phyloP scores from a whole-genome alignment of 306 rosid species.

The Ormosia semicastrata region DNA sequence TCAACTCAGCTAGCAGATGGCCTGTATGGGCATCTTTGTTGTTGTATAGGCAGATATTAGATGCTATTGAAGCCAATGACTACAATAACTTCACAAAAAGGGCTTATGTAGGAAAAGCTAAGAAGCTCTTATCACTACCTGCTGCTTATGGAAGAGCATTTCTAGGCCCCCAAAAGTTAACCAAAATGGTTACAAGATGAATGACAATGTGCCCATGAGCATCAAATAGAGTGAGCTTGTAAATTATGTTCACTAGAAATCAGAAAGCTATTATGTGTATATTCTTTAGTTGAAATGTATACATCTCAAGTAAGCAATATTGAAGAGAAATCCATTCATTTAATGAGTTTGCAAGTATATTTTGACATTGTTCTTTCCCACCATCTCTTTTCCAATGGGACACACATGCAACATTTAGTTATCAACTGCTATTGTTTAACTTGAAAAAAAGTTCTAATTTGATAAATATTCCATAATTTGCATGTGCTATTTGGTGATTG shows the following conservation, averaged over 20 bases:
- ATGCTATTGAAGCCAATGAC: slow-evolving; percentile 93
- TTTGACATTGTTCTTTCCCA: too few relatives aligned
- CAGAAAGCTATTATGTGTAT: too few relatives aligned
- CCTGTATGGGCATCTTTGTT: slow-evolving; percentile 90
- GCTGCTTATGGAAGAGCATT: slow-evolving; percentile 71
- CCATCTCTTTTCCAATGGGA: too few relatives aligned
- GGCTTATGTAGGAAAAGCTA: slow-evolving; percentile 79
- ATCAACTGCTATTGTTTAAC: too few relatives aligned
- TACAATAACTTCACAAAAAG: slow-evolving; percentile 87
- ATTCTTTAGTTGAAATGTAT: slow-evolving; percentile 31
- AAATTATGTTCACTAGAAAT: too few relatives aligned
- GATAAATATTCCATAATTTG: too few relatives aligned
- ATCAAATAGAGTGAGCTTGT: too few relatives aligned
- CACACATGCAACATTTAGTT: too few relatives aligned
- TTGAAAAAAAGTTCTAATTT: too few relatives aligned
- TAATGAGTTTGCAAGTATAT: too few relatives aligned
- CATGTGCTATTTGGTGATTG: too few relatives aligned
- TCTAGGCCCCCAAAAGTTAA: slow-evolving; percentile 46
- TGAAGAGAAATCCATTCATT: slow-evolving; percentile 4
- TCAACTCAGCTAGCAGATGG: slow-evolving; percentile 86
- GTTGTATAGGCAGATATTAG: slow-evolving; percentile 79
- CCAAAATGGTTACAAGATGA: slow-evolving; percentile 44
- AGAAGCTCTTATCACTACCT: slow-evolving; percentile 71
- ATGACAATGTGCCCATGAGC: slow-evolving; percentile 2
- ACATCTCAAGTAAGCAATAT: slow-evolving; percentile 2